Evolutionary conservation across 345 rosid species (phyloP), one percentile per base, ranked within the genome.

Genomic region (Eucalyptus dawsonii): DNA sequence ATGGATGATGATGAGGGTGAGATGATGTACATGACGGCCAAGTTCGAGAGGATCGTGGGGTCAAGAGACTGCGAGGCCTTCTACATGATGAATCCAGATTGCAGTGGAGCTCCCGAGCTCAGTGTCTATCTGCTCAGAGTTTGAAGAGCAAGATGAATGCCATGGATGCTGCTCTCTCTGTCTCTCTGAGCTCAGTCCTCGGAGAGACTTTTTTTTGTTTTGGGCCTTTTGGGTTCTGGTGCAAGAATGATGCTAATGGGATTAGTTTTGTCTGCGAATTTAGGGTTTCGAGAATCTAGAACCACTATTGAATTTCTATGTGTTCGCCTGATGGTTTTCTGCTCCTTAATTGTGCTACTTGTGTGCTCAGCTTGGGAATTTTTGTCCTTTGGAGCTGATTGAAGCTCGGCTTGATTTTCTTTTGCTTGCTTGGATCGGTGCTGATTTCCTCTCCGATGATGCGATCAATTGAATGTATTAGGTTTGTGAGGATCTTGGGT

Each of bases 21-120:
- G 34, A 40, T 96, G 87, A 93, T 95, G 97, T 95, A 95, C 90
- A 96, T 96, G 99, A 97, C 99, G 47, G 99, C 99, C 47, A 98
- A 95, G 88, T 98, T 98, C 87, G 99, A 98, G 91, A 91, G 99
- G 86, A 95, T 98, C 89, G 97, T 98, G 31, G 99, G 99, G 40
- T 97, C 99, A n/a, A 95, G 98, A 93, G 99, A 98, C 88, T 98
- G 99, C 3, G 98, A 98, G 87, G 99, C 99, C 87, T 98, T 97
- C 92, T 98, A 97, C 88, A 97, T 98, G 99, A 96, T 97, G 99
- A 98, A 98, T 93, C 99, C 99, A 83, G 99, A 98, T 83, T 95
- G 97, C 90, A 95, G 95, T 91, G 99, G 99, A 91, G 92, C 99
- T 91, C 97, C 99, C 87, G 99, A 98, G 91, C 99, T 97, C 25